Percentiles rank a stretch among this genome's conserved stretches.
Evolutionary conservation across 805 yeast species (phyloP).

Genomic region (Pichia paraexigua): DNA sequence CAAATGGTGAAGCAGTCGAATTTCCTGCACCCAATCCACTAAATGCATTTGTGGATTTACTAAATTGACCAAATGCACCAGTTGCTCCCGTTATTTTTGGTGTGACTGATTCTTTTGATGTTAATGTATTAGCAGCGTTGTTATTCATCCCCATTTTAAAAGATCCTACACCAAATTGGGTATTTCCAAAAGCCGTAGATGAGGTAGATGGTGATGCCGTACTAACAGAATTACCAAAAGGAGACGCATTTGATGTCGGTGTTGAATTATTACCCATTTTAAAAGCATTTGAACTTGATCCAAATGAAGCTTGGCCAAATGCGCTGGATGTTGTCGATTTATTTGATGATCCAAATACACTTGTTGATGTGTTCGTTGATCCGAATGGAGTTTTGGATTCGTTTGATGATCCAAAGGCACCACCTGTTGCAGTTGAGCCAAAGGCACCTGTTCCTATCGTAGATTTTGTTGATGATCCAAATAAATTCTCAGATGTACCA

Average conservation of each 20-base stretch:
- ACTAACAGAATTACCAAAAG: conserved; percentile 6
- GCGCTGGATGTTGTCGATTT: background rate
- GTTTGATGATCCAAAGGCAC: conserved; percentile 8
- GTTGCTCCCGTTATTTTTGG: background rate
- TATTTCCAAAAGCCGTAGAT: conserved; percentile 1
- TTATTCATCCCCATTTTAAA: conserved; percentile 2
- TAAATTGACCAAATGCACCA: conserved; percentile 9
- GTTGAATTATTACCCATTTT: conserved; percentile 1
- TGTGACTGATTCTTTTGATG: background rate
- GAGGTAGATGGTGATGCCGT: background rate
- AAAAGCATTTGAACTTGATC: conserved; percentile 3
- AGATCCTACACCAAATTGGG: background rate
- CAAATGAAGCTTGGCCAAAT: conserved; percentile 16
- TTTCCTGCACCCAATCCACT: background rate
- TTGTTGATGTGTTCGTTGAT: background rate
- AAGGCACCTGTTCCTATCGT: conserved; percentile 3
- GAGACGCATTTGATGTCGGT: conserved; percentile 2
- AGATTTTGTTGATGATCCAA: background rate
- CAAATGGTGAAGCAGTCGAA: background rate
- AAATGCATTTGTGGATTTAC: background rate
- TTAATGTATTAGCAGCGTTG: background rate
- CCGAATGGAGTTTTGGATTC: conserved; percentile 17
- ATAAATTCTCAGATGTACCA: background rate
- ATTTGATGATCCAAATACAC: conserved; percentile 15
- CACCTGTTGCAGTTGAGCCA: conserved; percentile 12